Conservation (phyloP, 371 early-diverging fungal genomes). For the Mortierella polycephala region DNA sequence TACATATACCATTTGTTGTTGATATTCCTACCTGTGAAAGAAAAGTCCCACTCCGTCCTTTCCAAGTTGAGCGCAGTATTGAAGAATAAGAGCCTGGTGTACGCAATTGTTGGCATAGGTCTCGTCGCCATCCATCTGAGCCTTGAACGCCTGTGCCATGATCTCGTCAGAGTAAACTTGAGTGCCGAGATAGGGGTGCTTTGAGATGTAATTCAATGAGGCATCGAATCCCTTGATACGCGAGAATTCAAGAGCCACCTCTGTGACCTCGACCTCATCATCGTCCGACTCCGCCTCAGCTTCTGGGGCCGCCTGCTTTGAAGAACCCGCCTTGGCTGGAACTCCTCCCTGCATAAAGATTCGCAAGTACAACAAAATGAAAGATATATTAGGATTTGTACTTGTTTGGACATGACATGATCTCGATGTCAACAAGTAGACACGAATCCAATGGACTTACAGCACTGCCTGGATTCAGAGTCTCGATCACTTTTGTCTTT, state of each 20-base stretch:
- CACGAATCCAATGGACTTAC: slow-evolving; percentile 40
- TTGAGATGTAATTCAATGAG: slow-evolving; percentile 72
- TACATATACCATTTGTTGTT: no score
- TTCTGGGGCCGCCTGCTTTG: slow-evolving; percentile 23
- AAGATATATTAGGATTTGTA: no score
- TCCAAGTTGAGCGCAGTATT: slow-evolving; percentile 87
- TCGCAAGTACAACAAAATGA: background rate
- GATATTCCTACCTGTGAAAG: slow-evolving; percentile 72
- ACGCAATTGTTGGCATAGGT: slow-evolving; percentile 80
- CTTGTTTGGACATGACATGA: no score
- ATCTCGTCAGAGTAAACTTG: slow-evolving; percentile 84
- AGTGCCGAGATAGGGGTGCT: slow-evolving; percentile 75
- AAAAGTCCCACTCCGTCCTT: slow-evolving; percentile 88
- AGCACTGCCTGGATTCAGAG: slow-evolving; percentile 74
- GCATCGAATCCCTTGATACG: slow-evolving; percentile 73
- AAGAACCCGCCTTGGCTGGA: slow-evolving; percentile 28
- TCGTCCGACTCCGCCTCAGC: slow-evolving; percentile 61
- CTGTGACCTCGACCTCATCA: slow-evolving; percentile 70
- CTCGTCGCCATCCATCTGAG: slow-evolving; percentile 77
- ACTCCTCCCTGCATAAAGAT: slow-evolving; percentile 30
- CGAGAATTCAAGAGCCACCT: slow-evolving; percentile 71
- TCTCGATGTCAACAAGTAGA: no score
- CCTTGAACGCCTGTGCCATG: slow-evolving; percentile 86
- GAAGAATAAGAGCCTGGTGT: slow-evolving; percentile 82
- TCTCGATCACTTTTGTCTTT: slow-evolving; percentile 73